phyloP scores from a whole-genome alignment of 2,329 filamentous ascomycete species.

The Aspergillus novofumigatus region DNA sequence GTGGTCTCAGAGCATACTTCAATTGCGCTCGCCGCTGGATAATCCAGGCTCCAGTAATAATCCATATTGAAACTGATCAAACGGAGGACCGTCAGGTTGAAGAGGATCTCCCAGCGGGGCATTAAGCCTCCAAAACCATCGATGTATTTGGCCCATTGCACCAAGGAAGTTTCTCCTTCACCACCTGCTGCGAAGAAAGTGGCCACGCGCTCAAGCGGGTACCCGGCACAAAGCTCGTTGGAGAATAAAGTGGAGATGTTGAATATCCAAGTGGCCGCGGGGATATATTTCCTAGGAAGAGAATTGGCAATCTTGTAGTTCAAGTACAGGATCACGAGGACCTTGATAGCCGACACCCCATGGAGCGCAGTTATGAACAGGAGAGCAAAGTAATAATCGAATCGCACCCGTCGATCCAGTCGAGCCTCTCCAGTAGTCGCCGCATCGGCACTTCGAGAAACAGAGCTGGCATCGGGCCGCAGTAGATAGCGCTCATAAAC shows the following conservation, averaged over 20 bases:
- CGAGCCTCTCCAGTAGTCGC: slow-evolving; percentile 49
- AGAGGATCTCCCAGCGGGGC: slow-evolving; percentile 90
- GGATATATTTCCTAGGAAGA: slow-evolving; percentile 67
- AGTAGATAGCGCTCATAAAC: slow-evolving; percentile 59
- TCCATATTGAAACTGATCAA: slow-evolving; percentile 97
- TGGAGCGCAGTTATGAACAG: slow-evolving; percentile 76
- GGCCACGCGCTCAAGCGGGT: slow-evolving; percentile 64
- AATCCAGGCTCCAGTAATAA: slow-evolving; percentile 84
- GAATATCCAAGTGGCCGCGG: slow-evolving; percentile 79
- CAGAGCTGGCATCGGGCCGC: slow-evolving; percentile 31
- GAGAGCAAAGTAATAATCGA: slow-evolving; percentile 77
- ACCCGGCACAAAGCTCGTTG: slow-evolving; percentile 80
- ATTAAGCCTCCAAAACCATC: slow-evolving; percentile 82
- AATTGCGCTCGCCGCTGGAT: slow-evolving; percentile 60
- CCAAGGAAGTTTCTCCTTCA: slow-evolving; percentile 43
- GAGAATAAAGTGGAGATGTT: slow-evolving; percentile 82
- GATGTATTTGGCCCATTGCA: slow-evolving; percentile 65
- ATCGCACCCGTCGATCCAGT: slow-evolving; percentile 67
- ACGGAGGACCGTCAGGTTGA: slow-evolving; percentile 90
- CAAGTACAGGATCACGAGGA: slow-evolving; percentile 70
- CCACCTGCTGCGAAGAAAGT: slow-evolving; percentile 41
- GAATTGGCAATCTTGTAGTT: slow-evolving; percentile 77
- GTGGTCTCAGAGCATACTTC: slow-evolving; percentile 59
- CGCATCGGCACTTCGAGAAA: slow-evolving; percentile 12
- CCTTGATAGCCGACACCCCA: slow-evolving; percentile 79